Evolutionary conservation across 768 basidiomycete species (phyloP), one percentile per base, ranked within the genome.

Genomic region (Amanita phalloides): DNA sequence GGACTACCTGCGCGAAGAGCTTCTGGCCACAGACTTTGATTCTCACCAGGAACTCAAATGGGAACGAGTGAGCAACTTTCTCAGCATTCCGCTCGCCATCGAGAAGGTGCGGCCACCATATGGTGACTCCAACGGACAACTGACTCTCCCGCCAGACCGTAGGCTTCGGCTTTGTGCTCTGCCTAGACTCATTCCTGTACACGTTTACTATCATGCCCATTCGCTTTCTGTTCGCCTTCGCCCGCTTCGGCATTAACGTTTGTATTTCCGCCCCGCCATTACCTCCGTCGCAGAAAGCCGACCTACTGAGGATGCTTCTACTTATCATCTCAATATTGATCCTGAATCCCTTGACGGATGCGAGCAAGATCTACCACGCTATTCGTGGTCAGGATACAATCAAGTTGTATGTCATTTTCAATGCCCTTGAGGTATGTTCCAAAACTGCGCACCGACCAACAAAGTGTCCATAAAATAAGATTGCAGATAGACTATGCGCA

Each of bases 321-420:
- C 75, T 99, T 20, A 62, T 84, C 1, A 63, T 84, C 25, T 88
- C 93, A 0, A 76, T 93, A 44, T 57, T 81, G 14, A 75, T 94
- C 20, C 72, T 97, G 4, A 75, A 82, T 32, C 84, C 87, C 1
- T 74, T 93, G 37, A 93, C 94, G 6, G 95, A 99, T 62, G 88
- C 92, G 8, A 95, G 92, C 67, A 93, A 94, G 71, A 95, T 99
- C 58, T 99, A 99, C 60, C 96, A 99, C 61, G 86, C 86, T 13
- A 97, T 99, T 51, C 83, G 96, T 20, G 95, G 94, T 0, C 96
- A 98, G 66, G 96, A 99, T 59, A 96, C 92, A 2, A 95, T 99
- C 71, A 99, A 98, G 70, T 68, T 99, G 45, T 98, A 98, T 70
- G 96, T 99, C 54, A 95, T 99, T 47, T 99, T 97, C 70, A 98